Conservation (phyloP, 2,329 filamentous ascomycete species). For the Trichoderma sp. region DNA sequence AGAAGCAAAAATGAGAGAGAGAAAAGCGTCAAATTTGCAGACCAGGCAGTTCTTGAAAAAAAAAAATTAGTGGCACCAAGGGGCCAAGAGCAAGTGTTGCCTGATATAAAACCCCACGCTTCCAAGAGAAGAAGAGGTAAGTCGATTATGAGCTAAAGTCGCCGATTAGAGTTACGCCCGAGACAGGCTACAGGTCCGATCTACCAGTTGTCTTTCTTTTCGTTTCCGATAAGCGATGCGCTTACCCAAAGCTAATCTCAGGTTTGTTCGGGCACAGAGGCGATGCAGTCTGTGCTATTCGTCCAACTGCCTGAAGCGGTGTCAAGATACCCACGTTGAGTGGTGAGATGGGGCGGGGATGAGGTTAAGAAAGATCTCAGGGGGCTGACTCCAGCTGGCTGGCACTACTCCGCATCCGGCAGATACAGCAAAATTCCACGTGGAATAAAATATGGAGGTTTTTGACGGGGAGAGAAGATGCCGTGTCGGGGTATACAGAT, state of each 20-base stretch:
- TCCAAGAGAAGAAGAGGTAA: neutral
- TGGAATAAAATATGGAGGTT: neutral
- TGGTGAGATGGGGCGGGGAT: conserved; percentile 18
- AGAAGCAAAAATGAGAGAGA: neutral
- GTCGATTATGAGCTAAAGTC: neutral
- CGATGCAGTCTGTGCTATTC: neutral
- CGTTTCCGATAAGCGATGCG: conserved; percentile 20
- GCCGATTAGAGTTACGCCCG: conserved; percentile 8
- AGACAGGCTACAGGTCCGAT: conserved; percentile 1
- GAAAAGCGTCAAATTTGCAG: neutral
- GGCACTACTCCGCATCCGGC: neutral
- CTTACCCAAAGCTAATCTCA: conserved; percentile 13
- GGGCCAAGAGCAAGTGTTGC: neutral
- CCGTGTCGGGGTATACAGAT: neutral
- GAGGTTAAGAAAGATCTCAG: neutral
- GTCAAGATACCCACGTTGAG: conserved; percentile 18
- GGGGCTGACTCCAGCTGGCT: conserved; percentile 18
- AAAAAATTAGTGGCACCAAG: neutral
- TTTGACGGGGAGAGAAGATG: neutral
- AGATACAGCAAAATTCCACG: conserved; percentile 4
- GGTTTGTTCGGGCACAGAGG: neutral
- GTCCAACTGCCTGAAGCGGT: conserved; percentile 4
- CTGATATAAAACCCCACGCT: conserved; percentile 13
- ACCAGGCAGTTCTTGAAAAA: neutral
- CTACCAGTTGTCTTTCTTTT: conserved; percentile 7